Base-by-base conservation (phyloP, 176 grass and related monocot species). In the Tillandsia leiboldiana region DNA sequence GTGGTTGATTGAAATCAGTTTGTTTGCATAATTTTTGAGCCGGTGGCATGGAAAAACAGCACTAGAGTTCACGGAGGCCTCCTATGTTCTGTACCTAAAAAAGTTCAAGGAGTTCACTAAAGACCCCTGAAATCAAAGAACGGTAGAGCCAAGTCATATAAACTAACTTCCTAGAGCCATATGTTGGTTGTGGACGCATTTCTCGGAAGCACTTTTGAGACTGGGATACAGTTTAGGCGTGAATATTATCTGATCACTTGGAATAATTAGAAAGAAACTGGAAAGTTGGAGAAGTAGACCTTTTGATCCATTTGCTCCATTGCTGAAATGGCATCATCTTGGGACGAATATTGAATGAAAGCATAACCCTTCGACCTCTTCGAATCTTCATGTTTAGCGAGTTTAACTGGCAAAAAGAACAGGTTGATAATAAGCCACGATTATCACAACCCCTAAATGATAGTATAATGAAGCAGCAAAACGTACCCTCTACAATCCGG, bases 281-380 rank as follows among this genome's bases (percentile, higher is more conserved):
- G 22, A 22, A n/a, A 59, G 54, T 59, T 22, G 9, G 47, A 50
- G 12, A 13, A 26, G 15, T 12, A n/a, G 8, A 75, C 73, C 63
- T 53, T 75, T 67, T 54, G 73, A 66, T 75, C 73, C 73, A 67
- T 66, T 50, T 75, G 48, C 2, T 75, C 73, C 26, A 75, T n/a
- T 24, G 73, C 73, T 33, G 53, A 23, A 1, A 75, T 8, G 22
- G 73, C 73, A 53, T 75, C 23, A 47, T 75, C 73, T 66, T 66
- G 73, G 53, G 48, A 65, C 17, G 73, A 22, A 8, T 75, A 75
- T 51, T 75, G 73, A 54, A 75, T 75, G 26, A 75, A 75, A 10
- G 73, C 73, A 67, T 67, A 67, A 1, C 73, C 73, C 47, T 75
- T 75, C 11, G 73, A 75, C 24, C 10, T 66, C 50, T 51, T 54